A percentile compares a stretch with the other conserved stretches of the same genome.
These are phyloP conservation scores for Xanthoparmelia taractica DNA, from an alignment of 495 filamentous ascomycete species.

Conservation along the genomic window DNA sequence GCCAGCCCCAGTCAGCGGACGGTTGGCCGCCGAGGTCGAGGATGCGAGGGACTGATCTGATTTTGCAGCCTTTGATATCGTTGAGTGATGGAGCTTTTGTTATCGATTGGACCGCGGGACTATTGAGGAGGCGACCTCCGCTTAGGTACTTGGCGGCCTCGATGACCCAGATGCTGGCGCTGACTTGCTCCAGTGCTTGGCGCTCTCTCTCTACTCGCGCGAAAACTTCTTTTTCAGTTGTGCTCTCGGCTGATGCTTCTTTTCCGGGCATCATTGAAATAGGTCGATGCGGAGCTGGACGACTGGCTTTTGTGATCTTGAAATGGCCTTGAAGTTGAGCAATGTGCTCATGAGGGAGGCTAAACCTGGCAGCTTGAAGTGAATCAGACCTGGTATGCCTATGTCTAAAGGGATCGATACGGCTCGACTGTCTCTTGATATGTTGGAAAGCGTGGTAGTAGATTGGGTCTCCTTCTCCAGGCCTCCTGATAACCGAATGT, in stretches of 20 bases:
- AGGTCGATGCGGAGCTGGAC: conserved; percentile 43
- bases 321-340: conserved; percentile 73
- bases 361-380: conserved; percentile 70
- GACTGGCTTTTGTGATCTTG: conserved; percentile 45
- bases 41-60: conserved; percentile 51
- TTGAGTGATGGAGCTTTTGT: conserved; percentile 23
- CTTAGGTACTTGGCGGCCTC: conserved; percentile 69
- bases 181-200: conserved; percentile 68
- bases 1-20: conserved; percentile 92
- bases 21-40: conserved; percentile 83
- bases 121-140: conserved; percentile 71
- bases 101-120: conserved; percentile 59
- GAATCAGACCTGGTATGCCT: conserved; percentile 81
- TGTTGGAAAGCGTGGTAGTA: conserved; percentile 87
- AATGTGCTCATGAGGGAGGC: conserved; percentile 53
- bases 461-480: conserved; percentile 58
- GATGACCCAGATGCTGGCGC: conserved; percentile 69
- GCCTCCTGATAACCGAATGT: conserved; percentile 26
- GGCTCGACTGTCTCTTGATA: conserved; percentile 49
- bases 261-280: conserved; percentile 49
- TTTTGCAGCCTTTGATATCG: conserved; percentile 17
- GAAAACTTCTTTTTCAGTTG: conserved; percentile 43
- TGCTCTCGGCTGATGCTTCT: conserved; percentile 34
- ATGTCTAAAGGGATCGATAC: conserved; percentile 73
- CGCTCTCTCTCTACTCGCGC: conserved; percentile 63